Conservation (phyloP, 345 rosid genomes). For the Linum tenue region DNA sequence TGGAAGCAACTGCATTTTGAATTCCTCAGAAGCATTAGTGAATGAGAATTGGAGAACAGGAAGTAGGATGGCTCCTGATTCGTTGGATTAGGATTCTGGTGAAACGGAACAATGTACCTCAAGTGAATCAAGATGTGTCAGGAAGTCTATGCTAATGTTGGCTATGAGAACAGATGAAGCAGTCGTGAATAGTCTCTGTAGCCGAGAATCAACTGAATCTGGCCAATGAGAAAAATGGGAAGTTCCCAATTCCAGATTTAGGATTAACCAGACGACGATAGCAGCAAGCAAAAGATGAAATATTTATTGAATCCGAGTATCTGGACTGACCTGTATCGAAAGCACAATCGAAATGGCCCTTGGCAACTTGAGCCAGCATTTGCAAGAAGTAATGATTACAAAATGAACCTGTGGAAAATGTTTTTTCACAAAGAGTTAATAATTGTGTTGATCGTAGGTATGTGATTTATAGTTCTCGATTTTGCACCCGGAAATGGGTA, state of each 20-base stretch:
- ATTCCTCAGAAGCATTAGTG: neutral
- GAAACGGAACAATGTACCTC: conserved; percentile 15
- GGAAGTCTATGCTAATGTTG: conserved; percentile 15
- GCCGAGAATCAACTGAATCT: conserved; percentile 22
- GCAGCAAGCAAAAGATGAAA: neutral
- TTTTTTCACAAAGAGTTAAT: too few species aligned
- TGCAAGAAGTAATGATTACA: conserved; percentile 28
- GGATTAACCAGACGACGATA: neutral
- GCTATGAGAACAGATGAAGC: conserved; percentile 21
- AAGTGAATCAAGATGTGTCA: conserved; percentile 16
- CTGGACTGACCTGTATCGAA: conserved; percentile 23
- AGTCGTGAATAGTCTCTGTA: conserved; percentile 21
- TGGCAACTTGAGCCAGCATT: conserved; percentile 24
- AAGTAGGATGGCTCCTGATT: neutral
- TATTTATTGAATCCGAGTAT: neutral
- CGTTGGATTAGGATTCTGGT: neutral
- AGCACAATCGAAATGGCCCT: conserved; percentile 21
- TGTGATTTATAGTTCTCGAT: neutral
- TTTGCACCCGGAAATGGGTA: too few species aligned
- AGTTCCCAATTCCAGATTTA: neutral
- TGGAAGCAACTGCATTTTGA: conserved; percentile 19
- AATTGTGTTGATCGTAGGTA: neutral
- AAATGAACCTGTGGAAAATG: conserved; percentile 13
- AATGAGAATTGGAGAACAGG: neutral
- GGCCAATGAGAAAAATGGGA: conserved; percentile 1